A percentile compares a stretch with the other conserved stretches of the same genome.
Evolutionary conservation across 768 basidiomycete genomes (phyloP).

Genomic region (Royoungia palumana): DNA sequence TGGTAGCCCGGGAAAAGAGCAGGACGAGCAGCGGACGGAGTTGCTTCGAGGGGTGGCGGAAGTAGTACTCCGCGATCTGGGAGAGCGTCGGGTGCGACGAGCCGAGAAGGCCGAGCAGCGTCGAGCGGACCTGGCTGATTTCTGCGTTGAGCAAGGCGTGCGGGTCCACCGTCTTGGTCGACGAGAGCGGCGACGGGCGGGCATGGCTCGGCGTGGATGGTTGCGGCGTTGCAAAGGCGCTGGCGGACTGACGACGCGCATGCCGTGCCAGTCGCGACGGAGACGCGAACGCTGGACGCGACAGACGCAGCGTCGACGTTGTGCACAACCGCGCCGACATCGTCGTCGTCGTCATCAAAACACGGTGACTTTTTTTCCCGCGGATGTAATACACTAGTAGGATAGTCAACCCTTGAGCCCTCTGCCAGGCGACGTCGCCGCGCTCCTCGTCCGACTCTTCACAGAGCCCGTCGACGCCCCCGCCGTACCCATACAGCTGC

Average conservation of each 20-base stretch:
- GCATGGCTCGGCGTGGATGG: slow-evolving; percentile 10
- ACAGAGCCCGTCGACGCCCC: background rate
- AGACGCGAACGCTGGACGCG: slow-evolving; percentile 3
- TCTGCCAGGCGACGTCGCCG: slow-evolving; percentile 29
- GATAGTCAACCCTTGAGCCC: slow-evolving; percentile 2
- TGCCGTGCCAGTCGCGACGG: slow-evolving; percentile 10
- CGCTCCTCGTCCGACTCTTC: slow-evolving; percentile 26
- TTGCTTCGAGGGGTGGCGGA: slow-evolving; percentile 85
- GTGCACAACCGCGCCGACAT: slow-evolving; percentile 21
- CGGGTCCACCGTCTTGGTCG: slow-evolving; percentile 49
- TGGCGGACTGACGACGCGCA: slow-evolving; percentile 37
- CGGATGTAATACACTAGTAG: slow-evolving; percentile 9
- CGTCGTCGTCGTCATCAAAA: slow-evolving; percentile 8
- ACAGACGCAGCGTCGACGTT: slow-evolving; percentile 15
- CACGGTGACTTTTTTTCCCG: slow-evolving; percentile 19
- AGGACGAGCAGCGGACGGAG: slow-evolving; percentile 87
- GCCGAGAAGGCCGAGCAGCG: slow-evolving; percentile 75
- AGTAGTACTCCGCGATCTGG: slow-evolving; percentile 90
- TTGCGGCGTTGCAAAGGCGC: slow-evolving; percentile 38
- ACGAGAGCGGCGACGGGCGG: slow-evolving; percentile 16
- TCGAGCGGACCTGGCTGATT: slow-evolving; percentile 64
- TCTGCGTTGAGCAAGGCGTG: slow-evolving; percentile 69
- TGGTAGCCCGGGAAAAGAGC: slow-evolving; percentile 88
- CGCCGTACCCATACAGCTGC: slow-evolving; percentile 22
- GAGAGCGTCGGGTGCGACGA: slow-evolving; percentile 86